Evolutionary conservation across 108 stramenopile species (phyloP), one percentile per base, ranked within the genome.

Genomic region (Chaetoceros tenuissimus): DNA sequence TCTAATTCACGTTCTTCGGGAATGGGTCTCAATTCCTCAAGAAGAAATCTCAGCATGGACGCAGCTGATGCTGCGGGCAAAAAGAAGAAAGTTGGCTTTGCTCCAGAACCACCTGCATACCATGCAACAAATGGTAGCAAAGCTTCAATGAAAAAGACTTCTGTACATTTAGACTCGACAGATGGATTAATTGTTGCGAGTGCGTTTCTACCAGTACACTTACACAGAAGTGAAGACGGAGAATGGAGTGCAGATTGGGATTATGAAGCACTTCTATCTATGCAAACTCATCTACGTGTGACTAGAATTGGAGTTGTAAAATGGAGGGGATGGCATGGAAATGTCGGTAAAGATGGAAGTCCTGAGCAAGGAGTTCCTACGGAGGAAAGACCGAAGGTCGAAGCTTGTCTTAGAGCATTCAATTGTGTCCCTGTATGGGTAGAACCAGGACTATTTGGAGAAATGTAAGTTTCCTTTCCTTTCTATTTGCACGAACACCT

Each of bases 401-500:
- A 95, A 63, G 94, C 87, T 31, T 95, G 87, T 24, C 76, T 98
- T 43, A 62, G 71, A 34, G 85, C 87, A 17, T 96, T 97, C 63
- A 71, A 93, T 68, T 98, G 97, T 69, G 93, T 96, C 25, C 97
- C 98, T 3, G 96, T 99, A 3, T 99, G 97, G 82, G 66, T 97
- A 31, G 89, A 93, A 22, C 72, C 82, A 19, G 64, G 59, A 24
- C 44, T 94, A 5, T 89, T 87, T 70, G 82, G 81, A 21, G 80
- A 90, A 61, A 87, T 91, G 85, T 87, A 68, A 80, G 85, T 71
- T 49, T 51, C 3, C 31, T 31, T 53, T 53, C 52, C 52, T 71
- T 60, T 21, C 51, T 1, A 47, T 8, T 29, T 46, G 26, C 53
- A 43, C 8, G 13, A 8, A 43, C 43, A 43, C 8, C 2, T 47